Evolutionary conservation across 2,329 filamentous ascomycete genomes (phyloP), one percentile per base, ranked within the genome.

Genomic region (Arthrobotrys sphaeroides): DNA sequence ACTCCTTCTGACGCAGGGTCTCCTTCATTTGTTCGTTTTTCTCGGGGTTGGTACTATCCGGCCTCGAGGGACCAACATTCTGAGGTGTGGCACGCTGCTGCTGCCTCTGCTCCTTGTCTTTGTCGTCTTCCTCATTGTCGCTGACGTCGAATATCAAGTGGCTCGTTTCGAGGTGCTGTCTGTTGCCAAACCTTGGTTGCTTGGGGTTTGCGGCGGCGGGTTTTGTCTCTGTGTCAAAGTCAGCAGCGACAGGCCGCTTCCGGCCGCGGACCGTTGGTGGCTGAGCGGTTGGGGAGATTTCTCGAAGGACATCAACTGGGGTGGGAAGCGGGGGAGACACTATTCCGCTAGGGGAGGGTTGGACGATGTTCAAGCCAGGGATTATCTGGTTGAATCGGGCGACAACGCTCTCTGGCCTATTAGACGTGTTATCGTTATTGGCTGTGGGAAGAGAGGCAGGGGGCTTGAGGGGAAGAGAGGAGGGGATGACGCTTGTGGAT

Each of bases 141-240:
- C 92, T 96, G 40, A 96, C 90, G 78, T 96, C 88, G 78, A 97
- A 96, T 40, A 97, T 87, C 61, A 96, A 87, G 1, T 87, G 87
- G 57, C 89, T 85, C 22, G 90, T 85, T 60, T 86, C 84, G 22
- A 85, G 84, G 51, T 26, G 59, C 12, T 69, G 60, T 16, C 84
- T 85, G 47, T 89, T 87, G 10, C 87, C 87, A 79, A 90, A 89
- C 2, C 88, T 87, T 55, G 90, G 65, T 18, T 65, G 36, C 79
- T 79, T 77, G 47, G 20, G 43, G 51, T 62, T 65, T 61, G 68
- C 51, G 33, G 18, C 70, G 73, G 26, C 81, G 81, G 0, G 82
- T 79, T 12, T 80, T 0, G 84, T 83, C 18, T 85, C 84, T n/a
- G 88, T 87, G 74, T 91, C 88, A 77, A 91, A 90, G 80, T 93